Conservation (phyloP, 2,329 filamentous ascomycete genomes). For the Moelleriella libera region DNA sequence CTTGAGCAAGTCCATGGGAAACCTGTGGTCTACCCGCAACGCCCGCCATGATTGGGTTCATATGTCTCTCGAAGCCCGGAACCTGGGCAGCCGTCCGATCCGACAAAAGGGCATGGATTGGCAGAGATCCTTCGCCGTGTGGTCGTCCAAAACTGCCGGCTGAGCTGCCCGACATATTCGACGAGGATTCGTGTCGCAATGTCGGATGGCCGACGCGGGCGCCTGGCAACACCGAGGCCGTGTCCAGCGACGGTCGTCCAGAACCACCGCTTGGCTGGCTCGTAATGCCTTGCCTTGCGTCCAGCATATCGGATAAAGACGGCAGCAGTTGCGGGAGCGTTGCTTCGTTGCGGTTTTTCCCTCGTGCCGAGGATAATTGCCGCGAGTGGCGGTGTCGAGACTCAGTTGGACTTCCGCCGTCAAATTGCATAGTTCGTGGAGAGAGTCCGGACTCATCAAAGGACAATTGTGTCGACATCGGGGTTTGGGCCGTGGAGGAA, state of each 20-base stretch:
- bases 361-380: slow-evolving; percentile 14
- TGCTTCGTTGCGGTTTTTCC: slow-evolving; percentile 8
- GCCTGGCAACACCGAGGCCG: slow-evolving; percentile 13
- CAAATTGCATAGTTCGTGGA: slow-evolving; percentile 23
- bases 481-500: slow-evolving; percentile 22
- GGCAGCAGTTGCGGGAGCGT: slow-evolving; percentile 23
- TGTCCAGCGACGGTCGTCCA: slow-evolving; percentile 10
- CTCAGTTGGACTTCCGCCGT: slow-evolving; percentile 15
- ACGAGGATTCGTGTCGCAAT: slow-evolving; percentile 31
- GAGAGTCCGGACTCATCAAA: slow-evolving; percentile 30
- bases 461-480: slow-evolving; percentile 19
- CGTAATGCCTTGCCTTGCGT: slow-evolving; percentile 13
- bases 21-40: slow-evolving; percentile 12
- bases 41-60: slow-evolving; percentile 3
- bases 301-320: slow-evolving; percentile 32
- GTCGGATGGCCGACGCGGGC: slow-evolving; percentile 16
- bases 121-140: slow-evolving; percentile 34
- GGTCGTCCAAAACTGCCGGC: slow-evolving; percentile 21
- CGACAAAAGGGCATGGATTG: slow-evolving; percentile 38
- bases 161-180: slow-evolving; percentile 25
- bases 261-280: slow-evolving; percentile 1
- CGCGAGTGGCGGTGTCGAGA: slow-evolving; percentile 12
- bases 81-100: slow-evolving; percentile 17
- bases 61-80: slow-evolving; percentile 6
- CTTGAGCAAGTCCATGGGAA: slow-evolving; percentile 10